Evolutionary conservation across 768 basidiomycete species (phyloP).

Genomic region (Lentinula edodes): DNA sequence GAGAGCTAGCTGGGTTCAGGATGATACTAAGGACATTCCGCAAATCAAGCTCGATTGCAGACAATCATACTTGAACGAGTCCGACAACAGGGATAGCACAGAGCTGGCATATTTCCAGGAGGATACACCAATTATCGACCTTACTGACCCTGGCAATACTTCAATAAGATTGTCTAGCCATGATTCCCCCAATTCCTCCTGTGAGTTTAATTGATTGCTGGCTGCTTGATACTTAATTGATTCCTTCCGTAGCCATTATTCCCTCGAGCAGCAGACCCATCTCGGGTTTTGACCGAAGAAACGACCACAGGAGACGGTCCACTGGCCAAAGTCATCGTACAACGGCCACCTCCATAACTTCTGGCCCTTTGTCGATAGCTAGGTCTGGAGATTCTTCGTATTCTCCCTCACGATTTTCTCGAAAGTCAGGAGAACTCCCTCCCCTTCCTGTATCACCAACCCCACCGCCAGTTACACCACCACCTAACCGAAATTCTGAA

Average conservation of each 20-base stretch:
- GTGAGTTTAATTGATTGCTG: neutral
- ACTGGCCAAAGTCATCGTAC: conserved; percentile 2
- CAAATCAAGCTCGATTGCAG: conserved; percentile 11
- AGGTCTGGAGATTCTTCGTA: conserved; percentile 5
- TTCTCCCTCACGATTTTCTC: conserved; percentile 6
- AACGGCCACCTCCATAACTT: conserved; percentile 1
- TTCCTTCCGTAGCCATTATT: neutral
- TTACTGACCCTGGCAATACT: neutral
- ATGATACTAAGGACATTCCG: conserved; percentile 26
- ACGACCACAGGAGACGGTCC: conserved; percentile 6
- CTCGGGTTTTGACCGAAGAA: neutral
- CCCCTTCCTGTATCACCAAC: conserved; percentile 12
- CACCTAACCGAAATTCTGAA: conserved; percentile 13
- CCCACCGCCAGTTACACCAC: conserved; percentile 16
- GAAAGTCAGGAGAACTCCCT: conserved; percentile 19
- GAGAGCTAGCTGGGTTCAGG: conserved; percentile 43
- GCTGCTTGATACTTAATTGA: neutral
- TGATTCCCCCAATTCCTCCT: neutral
- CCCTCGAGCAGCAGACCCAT: neutral
- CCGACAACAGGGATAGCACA: conserved; percentile 10
- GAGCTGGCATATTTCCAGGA: conserved; percentile 4
- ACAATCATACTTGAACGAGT: conserved; percentile 14
- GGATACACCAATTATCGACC: conserved; percentile 4
- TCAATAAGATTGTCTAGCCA: neutral
- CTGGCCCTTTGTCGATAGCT: neutral